Percentiles rank a stretch among this genome's conserved stretches.
phyloP scores from a whole-genome alignment of 2,329 filamentous ascomycete genomes.

The Biscogniauxia mediterranea region DNA sequence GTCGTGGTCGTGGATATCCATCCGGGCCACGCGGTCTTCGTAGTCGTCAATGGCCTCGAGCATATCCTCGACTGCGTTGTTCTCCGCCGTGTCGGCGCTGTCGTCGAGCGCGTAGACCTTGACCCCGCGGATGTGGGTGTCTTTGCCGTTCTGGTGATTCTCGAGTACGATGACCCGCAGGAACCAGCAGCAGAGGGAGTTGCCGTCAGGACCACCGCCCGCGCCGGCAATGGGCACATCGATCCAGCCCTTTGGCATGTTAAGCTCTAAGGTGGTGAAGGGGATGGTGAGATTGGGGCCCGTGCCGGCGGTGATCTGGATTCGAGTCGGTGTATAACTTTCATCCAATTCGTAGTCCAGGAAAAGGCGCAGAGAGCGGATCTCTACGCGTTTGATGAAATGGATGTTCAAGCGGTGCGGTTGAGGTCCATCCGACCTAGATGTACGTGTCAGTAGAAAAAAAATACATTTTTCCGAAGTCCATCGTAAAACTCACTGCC shows the following conservation, averaged over 20 bases:
- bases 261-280: slow-evolving; percentile 77
- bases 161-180: slow-evolving; percentile 88
- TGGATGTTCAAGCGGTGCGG: slow-evolving; percentile 81
- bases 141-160: slow-evolving; percentile 98
- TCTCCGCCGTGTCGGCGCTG: slow-evolving; percentile 38
- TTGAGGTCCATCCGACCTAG: slow-evolving; percentile 77
- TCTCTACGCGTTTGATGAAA: slow-evolving; percentile 79
- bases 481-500: slow-evolving; percentile 63
- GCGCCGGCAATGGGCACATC: slow-evolving; percentile 65
- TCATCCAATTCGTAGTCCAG: slow-evolving; percentile 93
- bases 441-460: slow-evolving; percentile 1
- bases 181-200: slow-evolving; percentile 81
- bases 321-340: slow-evolving; percentile 93
- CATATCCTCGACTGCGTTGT: slow-evolving; percentile 37
- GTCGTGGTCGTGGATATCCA: slow-evolving; percentile 33
- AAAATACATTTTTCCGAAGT: no score
- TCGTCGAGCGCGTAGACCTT: slow-evolving; percentile 72
- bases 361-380: slow-evolving; percentile 75
- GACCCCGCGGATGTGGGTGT: slow-evolving; percentile 92
- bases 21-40: slow-evolving; percentile 25
- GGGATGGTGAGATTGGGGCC: slow-evolving; percentile 89
- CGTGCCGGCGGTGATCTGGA: slow-evolving; percentile 84
- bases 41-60: slow-evolving; percentile 32
- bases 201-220: slow-evolving; percentile 62
- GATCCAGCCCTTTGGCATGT: slow-evolving; percentile 84